A percentile compares a stretch with the other conserved stretches of the same genome.
Evolutionary conservation across 129 eudicot species (phyloP).

Genomic region (Pulicaria dysenterica): DNA sequence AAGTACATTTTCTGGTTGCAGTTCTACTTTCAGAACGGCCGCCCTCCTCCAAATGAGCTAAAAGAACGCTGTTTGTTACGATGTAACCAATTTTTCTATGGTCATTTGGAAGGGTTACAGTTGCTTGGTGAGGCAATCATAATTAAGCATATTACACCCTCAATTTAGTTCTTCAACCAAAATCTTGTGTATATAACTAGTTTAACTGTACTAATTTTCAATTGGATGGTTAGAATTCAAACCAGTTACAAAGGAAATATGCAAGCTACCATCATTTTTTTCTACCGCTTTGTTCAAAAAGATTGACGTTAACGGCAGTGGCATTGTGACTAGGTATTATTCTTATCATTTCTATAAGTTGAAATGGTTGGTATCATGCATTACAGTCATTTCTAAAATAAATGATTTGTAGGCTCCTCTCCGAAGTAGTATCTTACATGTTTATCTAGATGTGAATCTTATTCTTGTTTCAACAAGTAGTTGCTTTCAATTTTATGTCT

Average conservation of each 20-base stretch:
- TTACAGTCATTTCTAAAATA: background rate
- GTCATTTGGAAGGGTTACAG: conserved; percentile 75
- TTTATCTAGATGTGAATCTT: background rate
- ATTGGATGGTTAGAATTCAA: conserved; percentile 60
- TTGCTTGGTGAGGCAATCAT: conserved; percentile 58
- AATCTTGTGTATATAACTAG: background rate
- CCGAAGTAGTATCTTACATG: background rate
- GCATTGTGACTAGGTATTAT: conserved; percentile 71
- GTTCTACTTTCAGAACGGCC: conserved; percentile 83
- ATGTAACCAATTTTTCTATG: conserved; percentile 74
- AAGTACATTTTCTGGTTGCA: conserved; percentile 38
- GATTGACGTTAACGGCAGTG: conserved; percentile 59
- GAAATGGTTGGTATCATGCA: background rate
- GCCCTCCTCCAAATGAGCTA: conserved; percentile 74
- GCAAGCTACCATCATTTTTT: conserved; percentile 87
- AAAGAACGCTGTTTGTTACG: conserved; percentile 72
- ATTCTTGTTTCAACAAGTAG: background rate
- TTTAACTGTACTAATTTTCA: background rate
- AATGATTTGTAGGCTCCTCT: background rate
- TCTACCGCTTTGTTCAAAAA: conserved; percentile 69
- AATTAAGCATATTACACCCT: conserved; percentile 10
- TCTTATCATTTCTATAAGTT: background rate
- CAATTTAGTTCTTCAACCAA: background rate
- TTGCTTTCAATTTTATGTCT: background rate
- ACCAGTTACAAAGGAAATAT: conserved; percentile 75